These are phyloP conservation scores for Penicillium goetzii DNA, from an alignment of 495 filamentous ascomycete species.

Conservation along the genomic window DNA sequence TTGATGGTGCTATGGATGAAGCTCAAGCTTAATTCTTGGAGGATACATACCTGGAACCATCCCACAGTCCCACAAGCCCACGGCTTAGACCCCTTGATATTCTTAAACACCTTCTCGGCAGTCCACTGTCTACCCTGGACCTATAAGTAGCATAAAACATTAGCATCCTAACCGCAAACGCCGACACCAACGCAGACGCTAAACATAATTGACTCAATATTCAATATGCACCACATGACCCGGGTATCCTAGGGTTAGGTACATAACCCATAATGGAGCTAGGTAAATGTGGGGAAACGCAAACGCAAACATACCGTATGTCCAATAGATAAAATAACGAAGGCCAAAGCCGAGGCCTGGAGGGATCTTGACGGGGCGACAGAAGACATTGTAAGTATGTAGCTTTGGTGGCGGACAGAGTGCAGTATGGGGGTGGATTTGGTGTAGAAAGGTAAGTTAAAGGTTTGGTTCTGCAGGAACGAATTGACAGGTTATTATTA, in stretches of 20 bases:
- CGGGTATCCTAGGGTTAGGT: background rate
- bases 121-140: slow-evolving; percentile 32
- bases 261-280: background rate
- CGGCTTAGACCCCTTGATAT: slow-evolving; percentile 26
- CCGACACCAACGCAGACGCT: too few relatives aligned
- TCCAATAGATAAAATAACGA: slow-evolving; percentile 29
- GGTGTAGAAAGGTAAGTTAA: background rate
- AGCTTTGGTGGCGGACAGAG: background rate
- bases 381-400: slow-evolving; percentile 13
- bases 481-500: background rate
- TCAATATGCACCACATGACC: background rate
- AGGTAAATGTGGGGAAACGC: background rate
- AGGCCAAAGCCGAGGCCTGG: slow-evolving; percentile 29
- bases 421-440: too few relatives aligned
- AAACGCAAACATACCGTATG: slow-evolving; percentile 30
- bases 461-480: background rate
- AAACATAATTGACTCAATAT: too few relatives aligned
- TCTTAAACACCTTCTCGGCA: slow-evolving; percentile 31
- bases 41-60: slow-evolving; percentile 35
- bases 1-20: background rate
- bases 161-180: background rate
- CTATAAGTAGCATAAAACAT: background rate
- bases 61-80: slow-evolving; percentile 37
- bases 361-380: slow-evolving; percentile 27
- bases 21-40: background rate